phyloP scores from a whole-genome alignment of 106 monocot genomes.

The Dactylorhiza incarnata region DNA sequence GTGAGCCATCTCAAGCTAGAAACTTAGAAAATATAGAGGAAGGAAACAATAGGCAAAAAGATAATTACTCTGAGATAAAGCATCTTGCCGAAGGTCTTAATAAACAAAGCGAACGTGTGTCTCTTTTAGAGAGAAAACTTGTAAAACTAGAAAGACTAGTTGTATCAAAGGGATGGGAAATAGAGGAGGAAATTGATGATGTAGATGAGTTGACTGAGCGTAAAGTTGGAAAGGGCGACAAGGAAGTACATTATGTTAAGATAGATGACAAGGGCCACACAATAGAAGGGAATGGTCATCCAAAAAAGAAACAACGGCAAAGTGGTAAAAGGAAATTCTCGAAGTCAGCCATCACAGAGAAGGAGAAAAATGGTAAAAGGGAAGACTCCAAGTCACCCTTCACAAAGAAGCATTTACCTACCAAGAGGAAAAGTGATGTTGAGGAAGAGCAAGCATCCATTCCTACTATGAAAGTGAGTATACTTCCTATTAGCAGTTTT shows the following conservation, averaged over 20 bases:
- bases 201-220: not conserved
- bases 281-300: not conserved
- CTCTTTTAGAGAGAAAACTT: slow-evolving; percentile 4
- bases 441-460: not conserved
- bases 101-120: not conserved
- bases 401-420: not conserved
- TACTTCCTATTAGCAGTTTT: not conserved
- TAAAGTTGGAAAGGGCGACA: not conserved
- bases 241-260: not conserved
- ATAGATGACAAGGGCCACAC: not conserved
- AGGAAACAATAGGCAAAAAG: not conserved
- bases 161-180: slow-evolving; percentile 6
- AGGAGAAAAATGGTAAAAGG: not conserved
- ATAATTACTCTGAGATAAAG: not conserved
- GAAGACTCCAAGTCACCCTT: not conserved
- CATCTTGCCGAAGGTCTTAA: not conserved
- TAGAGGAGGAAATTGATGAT: not conserved
- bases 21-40: not conserved
- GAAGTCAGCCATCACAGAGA: not conserved
- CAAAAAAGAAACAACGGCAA: not conserved
- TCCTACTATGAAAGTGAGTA: not conserved
- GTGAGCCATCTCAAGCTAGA: not conserved
- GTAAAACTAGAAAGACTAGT: slow-evolving; percentile 1
- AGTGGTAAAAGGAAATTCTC: not conserved
- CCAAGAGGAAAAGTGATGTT: slow-evolving; percentile 4